Base-by-base conservation (phyloP, 2,329 filamentous ascomycete species). In the Colletotrichum sansevieriae region DNA sequence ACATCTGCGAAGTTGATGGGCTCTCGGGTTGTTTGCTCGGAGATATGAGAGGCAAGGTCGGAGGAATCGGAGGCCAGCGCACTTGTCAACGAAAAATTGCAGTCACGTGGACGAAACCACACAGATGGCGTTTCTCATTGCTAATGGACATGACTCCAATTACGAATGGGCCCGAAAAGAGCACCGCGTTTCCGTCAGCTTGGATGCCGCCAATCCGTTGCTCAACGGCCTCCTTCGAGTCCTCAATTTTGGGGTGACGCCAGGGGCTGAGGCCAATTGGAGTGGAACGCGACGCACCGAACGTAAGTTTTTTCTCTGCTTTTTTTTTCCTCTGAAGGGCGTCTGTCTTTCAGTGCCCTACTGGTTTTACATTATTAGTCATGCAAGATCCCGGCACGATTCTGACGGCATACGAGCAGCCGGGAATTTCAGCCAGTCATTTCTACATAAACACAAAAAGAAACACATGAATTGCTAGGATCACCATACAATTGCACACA, bases 41-140 rank as follows among this genome's bases (percentile, higher is more conserved):
- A 65, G 55, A 52, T 68, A 68, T 59, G 62, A 56, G 54, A 60
- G 41, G 54, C 25, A 44, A 37, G 22, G 18, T 65, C 62, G 65
- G 47, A 55, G 47, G 35, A 44, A 15, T 68, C 65, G 55, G 47
- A 57, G 12, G 29, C 43, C 44, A 20, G 33, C 18, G 46, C 35
- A 57, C 15, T 15, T 11, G 33, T 20, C 20, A 20, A 13, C 35
- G 18, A 33, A 35, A 9, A 37, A 2, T 12, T 7, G 29, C 3
- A 6, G 47, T 62, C 59, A 62, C 59, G 59, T 62, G 59, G 18
- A 22, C 22, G 37, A 54, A 33, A 46, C 44, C 59, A 47, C 20
- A 33, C 11, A 15, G 20, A 51, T 51, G 58, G 58, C 58, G 58
- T 52, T 52, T 20, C 8, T 10, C 22, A 12, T 18, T 18, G 18